Evolutionary conservation across 495 filamentous ascomycete genomes (phyloP), one percentile per base, ranked within the genome.

Genomic region (Xylaria telfairii): DNA sequence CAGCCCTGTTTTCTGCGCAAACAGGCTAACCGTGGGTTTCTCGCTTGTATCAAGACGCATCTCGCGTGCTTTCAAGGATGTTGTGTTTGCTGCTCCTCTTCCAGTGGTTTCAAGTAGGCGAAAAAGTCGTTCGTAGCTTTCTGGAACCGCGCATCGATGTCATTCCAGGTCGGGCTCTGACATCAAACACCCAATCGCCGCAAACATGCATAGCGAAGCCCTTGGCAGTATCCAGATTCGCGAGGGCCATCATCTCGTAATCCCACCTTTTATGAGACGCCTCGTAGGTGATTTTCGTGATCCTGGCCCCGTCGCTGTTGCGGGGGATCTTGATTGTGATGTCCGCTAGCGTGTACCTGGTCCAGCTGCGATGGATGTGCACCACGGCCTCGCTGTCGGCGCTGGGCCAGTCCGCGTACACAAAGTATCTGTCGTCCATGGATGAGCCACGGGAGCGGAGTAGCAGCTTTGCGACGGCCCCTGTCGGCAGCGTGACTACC

Each of bases 231-330:
- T 57, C 30, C 28, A 34, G 28, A 7, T 57, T 34, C 54, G 54
- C 54, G 28, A 57, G 54, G 15, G 28, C 54, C 6, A 57, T 57
- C 54, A 57, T 57, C n/a, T 57, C 54, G 34, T 57, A 34, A 57
- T 57, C 28, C 54, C 54, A 57, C 15, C 54, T 57, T 28, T 57
- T n/a, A 15, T 57, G 54, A 3, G 54, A 57, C 30, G 26, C 54
- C 54, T 57, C 54, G 28, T 17, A 57, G 15, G 26, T 57, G 54
- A 57, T 57, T 57, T 34, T 34, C 28, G 17, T n/a, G 54, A 57
- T 57, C 28, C 21, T 57, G 54, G 54, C 28, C 7, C 54, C 28
- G 17, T 57, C 54, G n/a, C 15, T 10, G 28, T 9, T 28, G 0
- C 26, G n/a, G 4, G 54, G 54, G 32, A 34, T 10, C 17, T n/a